Evolutionary conservation across 805 yeast genomes (phyloP), one percentile per base, ranked within the genome.

Genomic region (Sugiyamaella chiloensis): DNA sequence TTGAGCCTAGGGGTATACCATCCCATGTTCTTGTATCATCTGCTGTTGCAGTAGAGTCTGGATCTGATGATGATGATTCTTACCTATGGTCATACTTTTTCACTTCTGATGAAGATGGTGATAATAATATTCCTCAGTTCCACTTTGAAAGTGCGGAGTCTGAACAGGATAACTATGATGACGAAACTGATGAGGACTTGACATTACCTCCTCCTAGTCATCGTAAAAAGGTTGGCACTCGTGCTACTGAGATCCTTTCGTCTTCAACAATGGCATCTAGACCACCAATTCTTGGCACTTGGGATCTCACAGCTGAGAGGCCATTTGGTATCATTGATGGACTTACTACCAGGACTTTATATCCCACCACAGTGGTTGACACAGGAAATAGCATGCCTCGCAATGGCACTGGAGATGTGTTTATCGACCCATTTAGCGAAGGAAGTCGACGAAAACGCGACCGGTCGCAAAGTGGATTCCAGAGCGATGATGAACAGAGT

Each of bases 241-340:
- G 87, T 56, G 83, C 87, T n/a, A 89, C 91, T 54, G 98, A 91
- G 65, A 87, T 91, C 4, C 77, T 91, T n/a, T 83, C 95, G 29
- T 83, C 95, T 1, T 84, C 89, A 43, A 81, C 85, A 4, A 85
- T 87, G 20, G 88, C 90, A 45, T 80, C 88, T 52, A 71, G 95
- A 46, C 97, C 98, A 3, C 99, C 99, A 1, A 78, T 87, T 23
- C 71, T 91, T 49, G 98, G 97, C 0, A 84, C 96, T 2, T 91
- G 97, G 95, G 81, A 85, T 29, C 83, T 95, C 4, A 79, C 83
- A 44, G 79, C 79, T 44, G 68, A 66, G 48, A 83, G 87, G 58
- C 96, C 96, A 1, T 88, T 86, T 65, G 95, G 96, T 19, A 88
- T 91, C 50, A 91, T 91, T 60, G 98, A 91, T 64, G 99, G 99